Evolutionary conservation across 371 early-diverging fungal genomes (phyloP).

Genomic region (Mitosporidium daphniae): DNA sequence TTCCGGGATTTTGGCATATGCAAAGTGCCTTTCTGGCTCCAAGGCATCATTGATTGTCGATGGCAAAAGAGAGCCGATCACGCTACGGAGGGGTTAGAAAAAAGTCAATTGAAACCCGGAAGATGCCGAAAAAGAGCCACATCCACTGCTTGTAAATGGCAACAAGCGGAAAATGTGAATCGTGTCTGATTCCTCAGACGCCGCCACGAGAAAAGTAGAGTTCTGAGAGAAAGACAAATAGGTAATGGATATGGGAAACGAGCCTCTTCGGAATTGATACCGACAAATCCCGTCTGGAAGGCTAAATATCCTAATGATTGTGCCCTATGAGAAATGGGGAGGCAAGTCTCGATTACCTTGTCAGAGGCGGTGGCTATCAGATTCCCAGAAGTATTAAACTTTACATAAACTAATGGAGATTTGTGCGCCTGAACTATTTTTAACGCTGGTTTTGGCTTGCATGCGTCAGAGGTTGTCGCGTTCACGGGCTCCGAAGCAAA

Average conservation of each 20-base stretch:
- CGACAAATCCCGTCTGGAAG: slow-evolving; percentile 43
- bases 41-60: slow-evolving; percentile 48
- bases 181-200: slow-evolving; percentile 61
- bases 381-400: slow-evolving; percentile 50
- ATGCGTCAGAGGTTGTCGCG: no score
- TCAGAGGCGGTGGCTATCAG: slow-evolving; percentile 69
- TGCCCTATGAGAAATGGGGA: slow-evolving; percentile 18
- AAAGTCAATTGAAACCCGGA: background rate
- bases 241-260: slow-evolving; percentile 49
- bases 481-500: slow-evolving; percentile 35
- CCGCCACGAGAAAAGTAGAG: slow-evolving; percentile 32
- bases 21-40: slow-evolving; percentile 73
- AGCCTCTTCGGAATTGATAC: slow-evolving; percentile 68
- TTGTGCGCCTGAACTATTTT: slow-evolving; percentile 77
- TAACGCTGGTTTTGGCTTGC: no score
- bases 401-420: slow-evolving; percentile 29
- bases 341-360: slow-evolving; percentile 16
- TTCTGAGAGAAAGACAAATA: slow-evolving; percentile 49
- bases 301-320: slow-evolving; percentile 66
- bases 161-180: slow-evolving; percentile 50
- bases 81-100: slow-evolving; percentile 4
- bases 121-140: background rate
- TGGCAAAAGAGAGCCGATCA: slow-evolving; percentile 30
- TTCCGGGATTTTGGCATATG: slow-evolving; percentile 37
- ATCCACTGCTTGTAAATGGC: background rate